These are phyloP conservation scores for Grifola frondosa DNA, from an alignment of 1,284 basidiomycete genomes.

Conservation along the genomic window DNA sequence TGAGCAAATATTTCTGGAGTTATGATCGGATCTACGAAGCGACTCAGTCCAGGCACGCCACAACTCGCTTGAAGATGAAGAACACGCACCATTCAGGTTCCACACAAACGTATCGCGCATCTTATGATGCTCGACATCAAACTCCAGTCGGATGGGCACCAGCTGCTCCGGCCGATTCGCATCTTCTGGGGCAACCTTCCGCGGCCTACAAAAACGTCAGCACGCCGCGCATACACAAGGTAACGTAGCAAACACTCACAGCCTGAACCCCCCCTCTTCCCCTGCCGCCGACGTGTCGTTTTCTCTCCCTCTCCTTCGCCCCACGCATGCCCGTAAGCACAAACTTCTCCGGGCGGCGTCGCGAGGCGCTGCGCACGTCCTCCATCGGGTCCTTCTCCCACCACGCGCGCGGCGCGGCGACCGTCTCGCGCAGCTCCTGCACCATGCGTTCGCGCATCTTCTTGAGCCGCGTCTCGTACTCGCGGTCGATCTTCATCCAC, in stretches of 20 bases:
- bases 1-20: conserved; percentile 90
- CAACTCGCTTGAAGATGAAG: not conserved
- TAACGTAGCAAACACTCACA: conserved; percentile 41
- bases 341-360: conserved; percentile 49
- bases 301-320: conserved; percentile 39
- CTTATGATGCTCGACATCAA: conserved; percentile 90
- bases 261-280: conserved; percentile 67
- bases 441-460: conserved; percentile 46
- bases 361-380: conserved; percentile 18
- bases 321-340: conserved; percentile 28
- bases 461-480: conserved; percentile 45
- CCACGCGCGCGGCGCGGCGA: conserved; percentile 40
- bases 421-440: conserved; percentile 38
- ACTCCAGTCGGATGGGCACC: conserved; percentile 92
- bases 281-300: conserved; percentile 52
- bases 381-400: conserved; percentile 49
- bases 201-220: conserved; percentile 46
- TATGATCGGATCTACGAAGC: conserved; percentile 72
- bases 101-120: conserved; percentile 97
- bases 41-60: not conserved
- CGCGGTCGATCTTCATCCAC: conserved; percentile 54
- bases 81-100: conserved; percentile 82
- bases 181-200: conserved; percentile 56
- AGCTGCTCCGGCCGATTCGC: conserved; percentile 73
- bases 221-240: conserved; percentile 9